Evolutionary conservation across 176 grass and related monocot species (phyloP), one percentile per base, ranked within the genome.

Genomic region (Oryza officinalis): DNA sequence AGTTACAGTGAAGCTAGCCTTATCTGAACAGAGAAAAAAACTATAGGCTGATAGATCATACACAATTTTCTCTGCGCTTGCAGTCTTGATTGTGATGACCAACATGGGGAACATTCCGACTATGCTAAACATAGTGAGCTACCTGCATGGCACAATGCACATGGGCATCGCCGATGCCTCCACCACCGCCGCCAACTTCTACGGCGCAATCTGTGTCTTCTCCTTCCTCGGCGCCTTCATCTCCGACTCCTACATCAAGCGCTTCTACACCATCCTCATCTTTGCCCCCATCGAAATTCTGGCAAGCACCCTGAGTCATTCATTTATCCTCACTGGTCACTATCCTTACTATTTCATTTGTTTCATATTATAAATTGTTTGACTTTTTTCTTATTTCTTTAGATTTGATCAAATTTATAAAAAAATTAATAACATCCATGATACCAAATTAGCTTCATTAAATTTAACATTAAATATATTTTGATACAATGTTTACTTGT

Each of bases 121-220:
- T 11, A 10, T 89, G 1, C 15, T 95, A 49, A 95, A 95, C 86
- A 27, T 95, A 11, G 88, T 89, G 67, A 80, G 46, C 22, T 93
- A 91, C 72, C n/a, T 96, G 2, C 68, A 77, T 67, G 91, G 91
- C n/a, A 96, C 38, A 10, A 89, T 96, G 94, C 88, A 96, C 20
- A 90, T 87, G 83, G 85, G 77, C 44, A 35, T 95, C 23, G 74
- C 76, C 0, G 77, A 69, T 3, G 84, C 90, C 23, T 85, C 93
- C 28, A 95, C 86, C 26, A 81, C 69, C 0, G 68, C 78, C 49
- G 75, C 85, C 8, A 92, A 95, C 75, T 86, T 90, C 20, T 57
- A 87, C 0, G 88, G 88, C 0, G 90, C 90, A 0, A 38, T 82
- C 40, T 90, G 71, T 31, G 67, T 86, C 71, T 88, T 95, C 75